Conservation (phyloP, 148 eudicot species). For the Diospyros lotus region DNA sequence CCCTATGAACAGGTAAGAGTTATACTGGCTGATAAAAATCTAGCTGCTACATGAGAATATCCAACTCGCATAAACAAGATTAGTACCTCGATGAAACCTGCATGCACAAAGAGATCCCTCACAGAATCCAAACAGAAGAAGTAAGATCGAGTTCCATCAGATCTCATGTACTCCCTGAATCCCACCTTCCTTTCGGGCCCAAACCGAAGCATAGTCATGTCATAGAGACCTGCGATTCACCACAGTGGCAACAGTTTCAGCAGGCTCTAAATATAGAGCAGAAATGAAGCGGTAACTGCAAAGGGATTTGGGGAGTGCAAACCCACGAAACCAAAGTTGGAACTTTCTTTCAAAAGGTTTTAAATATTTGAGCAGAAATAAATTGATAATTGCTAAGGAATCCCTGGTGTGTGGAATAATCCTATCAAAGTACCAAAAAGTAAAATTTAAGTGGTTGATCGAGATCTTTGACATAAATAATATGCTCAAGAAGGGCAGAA, state of each 20-base stretch:
- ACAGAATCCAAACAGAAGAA: slow-evolving; percentile 74
- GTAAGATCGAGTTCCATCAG: slow-evolving; percentile 92
- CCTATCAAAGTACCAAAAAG: too few species aligned
- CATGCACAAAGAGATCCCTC: slow-evolving; percentile 56
- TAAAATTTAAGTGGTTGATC: too few species aligned
- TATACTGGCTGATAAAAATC: neutral
- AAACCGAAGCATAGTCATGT: slow-evolving; percentile 98
- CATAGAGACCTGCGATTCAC: slow-evolving; percentile 71
- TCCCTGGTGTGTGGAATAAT: neutral
- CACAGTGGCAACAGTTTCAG: slow-evolving; percentile 7
- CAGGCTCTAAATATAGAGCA: neutral
- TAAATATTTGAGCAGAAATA: neutral
- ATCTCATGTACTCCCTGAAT: slow-evolving; percentile 72
- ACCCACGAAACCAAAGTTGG: too few species aligned
- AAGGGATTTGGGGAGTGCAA: neutral
- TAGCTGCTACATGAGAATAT: neutral
- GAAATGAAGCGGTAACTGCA: neutral
- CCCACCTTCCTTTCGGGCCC: slow-evolving; percentile 73
- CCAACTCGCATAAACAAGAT: neutral
- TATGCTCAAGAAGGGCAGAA: neutral
- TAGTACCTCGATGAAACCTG: slow-evolving; percentile 82
- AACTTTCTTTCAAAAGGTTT: slow-evolving; percentile 3
- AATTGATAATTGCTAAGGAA: neutral
- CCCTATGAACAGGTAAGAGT: too few species aligned
- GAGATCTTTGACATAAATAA: too few species aligned